phyloP scores from a whole-genome alignment of 1,284 basidiomycete genomes.

The Microbotryum silenes-acaulis region DNA sequence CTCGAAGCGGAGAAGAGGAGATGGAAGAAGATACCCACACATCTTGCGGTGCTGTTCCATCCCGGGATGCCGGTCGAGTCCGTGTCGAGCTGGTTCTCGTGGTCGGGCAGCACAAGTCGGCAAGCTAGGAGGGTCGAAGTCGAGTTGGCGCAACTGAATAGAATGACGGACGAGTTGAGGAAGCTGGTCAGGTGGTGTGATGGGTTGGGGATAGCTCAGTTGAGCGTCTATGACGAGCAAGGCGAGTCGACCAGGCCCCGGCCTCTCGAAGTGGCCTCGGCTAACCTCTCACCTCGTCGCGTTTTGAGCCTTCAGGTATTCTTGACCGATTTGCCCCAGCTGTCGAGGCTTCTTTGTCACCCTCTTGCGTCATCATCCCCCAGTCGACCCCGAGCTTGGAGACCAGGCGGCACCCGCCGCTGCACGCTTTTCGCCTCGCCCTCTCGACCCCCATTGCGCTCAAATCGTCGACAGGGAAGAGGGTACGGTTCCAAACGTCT shows the following conservation, averaged over 20 bases:
- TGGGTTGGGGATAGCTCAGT: slow-evolving; percentile 12
- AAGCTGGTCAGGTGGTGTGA: slow-evolving; percentile 19
- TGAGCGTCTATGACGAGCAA: slow-evolving; percentile 31
- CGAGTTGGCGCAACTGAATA: not conserved
- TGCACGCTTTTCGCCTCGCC: too few relatives aligned
- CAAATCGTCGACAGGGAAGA: too few relatives aligned
- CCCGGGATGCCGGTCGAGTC: slow-evolving; percentile 12
- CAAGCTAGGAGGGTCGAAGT: not conserved
- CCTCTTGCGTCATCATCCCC: too few relatives aligned
- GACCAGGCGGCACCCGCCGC: too few relatives aligned
- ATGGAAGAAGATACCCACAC: slow-evolving; percentile 25
- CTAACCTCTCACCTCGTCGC: too few relatives aligned
- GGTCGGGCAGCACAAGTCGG: not conserved
- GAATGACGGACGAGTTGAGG: slow-evolving; percentile 10
- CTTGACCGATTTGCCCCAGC: too few relatives aligned
- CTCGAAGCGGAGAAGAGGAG: not conserved
- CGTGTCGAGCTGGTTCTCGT: not conserved
- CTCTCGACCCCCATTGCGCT: too few relatives aligned
- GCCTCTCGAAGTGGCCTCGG: too few relatives aligned
- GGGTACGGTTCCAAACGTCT: too few relatives aligned
- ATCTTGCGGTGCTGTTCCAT: slow-evolving; percentile 29
- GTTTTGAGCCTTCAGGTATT: too few relatives aligned
- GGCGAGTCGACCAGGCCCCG: slow-evolving; percentile 2
- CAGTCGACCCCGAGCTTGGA: too few relatives aligned
- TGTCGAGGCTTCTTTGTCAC: too few relatives aligned